phyloP scores from a whole-genome alignment of 2,329 filamentous ascomycete species.

The Hypoxylon sp. region DNA sequence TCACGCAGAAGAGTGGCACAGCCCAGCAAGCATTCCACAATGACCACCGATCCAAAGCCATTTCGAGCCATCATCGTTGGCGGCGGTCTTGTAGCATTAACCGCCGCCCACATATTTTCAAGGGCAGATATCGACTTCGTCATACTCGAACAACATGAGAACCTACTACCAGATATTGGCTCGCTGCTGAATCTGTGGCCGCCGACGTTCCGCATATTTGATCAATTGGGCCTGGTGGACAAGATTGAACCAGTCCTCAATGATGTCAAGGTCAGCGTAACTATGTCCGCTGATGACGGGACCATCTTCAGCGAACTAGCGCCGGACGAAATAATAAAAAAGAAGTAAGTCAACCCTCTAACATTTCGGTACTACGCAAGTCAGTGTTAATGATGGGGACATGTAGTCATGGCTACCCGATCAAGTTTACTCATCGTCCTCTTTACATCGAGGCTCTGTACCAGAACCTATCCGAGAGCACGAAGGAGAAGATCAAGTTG shows the following conservation, averaged over 20 bases:
- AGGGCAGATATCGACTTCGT: conserved; percentile 44
- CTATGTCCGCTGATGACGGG: conserved; percentile 31
- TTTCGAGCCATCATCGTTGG: conserved; percentile 44
- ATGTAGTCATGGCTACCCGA: conserved; percentile 39
- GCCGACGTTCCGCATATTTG: conserved; percentile 41
- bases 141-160: conserved; percentile 40
- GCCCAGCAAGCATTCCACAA: neutral
- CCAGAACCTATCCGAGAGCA: conserved; percentile 31
- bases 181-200: conserved; percentile 40
- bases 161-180: conserved; percentile 35
- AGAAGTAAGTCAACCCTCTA: conserved; percentile 26
- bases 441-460: conserved; percentile 38
- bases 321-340: conserved; percentile 4
- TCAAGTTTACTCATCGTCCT: conserved; percentile 38
- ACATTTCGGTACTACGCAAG: neutral
- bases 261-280: conserved; percentile 8
- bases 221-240: conserved; percentile 40
- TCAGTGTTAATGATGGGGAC: neutral
- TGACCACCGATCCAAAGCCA: conserved; percentile 24
- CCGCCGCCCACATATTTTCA: conserved; percentile 40
- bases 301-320: conserved; percentile 11
- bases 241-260: conserved; percentile 18
- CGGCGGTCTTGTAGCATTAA: conserved; percentile 42
- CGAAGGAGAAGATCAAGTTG: conserved; percentile 32
- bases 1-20: neutral